These are phyloP conservation scores for Ceriops tagal DNA, from an alignment of 345 rosid genomes.

Conservation along the genomic window DNA sequence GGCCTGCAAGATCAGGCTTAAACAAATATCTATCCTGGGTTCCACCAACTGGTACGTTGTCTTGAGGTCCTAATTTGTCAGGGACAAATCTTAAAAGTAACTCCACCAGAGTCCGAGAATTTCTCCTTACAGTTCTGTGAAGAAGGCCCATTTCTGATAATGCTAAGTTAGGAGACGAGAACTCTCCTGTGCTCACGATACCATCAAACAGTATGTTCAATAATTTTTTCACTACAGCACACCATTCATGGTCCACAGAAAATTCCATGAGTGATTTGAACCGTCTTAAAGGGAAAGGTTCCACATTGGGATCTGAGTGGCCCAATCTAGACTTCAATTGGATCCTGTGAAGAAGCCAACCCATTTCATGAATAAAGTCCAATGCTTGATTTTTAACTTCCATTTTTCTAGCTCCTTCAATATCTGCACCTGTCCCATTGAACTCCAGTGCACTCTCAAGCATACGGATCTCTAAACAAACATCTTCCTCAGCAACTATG, in stretches of 20 bases:
- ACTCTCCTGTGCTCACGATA: constrained; percentile 56
- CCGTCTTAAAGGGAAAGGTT: constrained; percentile 59
- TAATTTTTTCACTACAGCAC: constrained; percentile 84
- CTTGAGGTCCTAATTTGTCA: constrained; percentile 29
- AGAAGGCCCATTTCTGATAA: constrained; percentile 80
- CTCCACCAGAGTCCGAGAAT: constrained; percentile 70
- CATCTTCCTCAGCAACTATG: constrained; percentile 77
- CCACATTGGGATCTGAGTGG: constrained; percentile 54
- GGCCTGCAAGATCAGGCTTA: constrained; percentile 83
- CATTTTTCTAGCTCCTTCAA: constrained; percentile 24
- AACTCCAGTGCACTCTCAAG: constrained; percentile 70
- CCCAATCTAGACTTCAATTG: constrained; percentile 58
- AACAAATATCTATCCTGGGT: constrained; percentile 44
- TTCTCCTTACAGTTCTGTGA: constrained; percentile 94
- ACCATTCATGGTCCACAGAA: constrained; percentile 96
- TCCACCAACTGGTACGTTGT: constrained; percentile 19
- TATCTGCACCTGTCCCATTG: constrained; percentile 45
- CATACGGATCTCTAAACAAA: constrained; percentile 79
- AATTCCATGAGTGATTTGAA: constrained; percentile 92
- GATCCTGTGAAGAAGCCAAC: constrained; percentile 94
- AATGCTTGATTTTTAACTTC: constrained; percentile 66
- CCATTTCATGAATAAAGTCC: constrained; percentile 93
- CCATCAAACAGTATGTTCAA: constrained; percentile 65
- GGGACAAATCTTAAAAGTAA: constrained; percentile 72
- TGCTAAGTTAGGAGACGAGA: constrained; percentile 44